Evolutionary conservation across 768 basidiomycete genomes (phyloP), one percentile per base, ranked within the genome.

Genomic region (Rhizopogon rudus): DNA sequence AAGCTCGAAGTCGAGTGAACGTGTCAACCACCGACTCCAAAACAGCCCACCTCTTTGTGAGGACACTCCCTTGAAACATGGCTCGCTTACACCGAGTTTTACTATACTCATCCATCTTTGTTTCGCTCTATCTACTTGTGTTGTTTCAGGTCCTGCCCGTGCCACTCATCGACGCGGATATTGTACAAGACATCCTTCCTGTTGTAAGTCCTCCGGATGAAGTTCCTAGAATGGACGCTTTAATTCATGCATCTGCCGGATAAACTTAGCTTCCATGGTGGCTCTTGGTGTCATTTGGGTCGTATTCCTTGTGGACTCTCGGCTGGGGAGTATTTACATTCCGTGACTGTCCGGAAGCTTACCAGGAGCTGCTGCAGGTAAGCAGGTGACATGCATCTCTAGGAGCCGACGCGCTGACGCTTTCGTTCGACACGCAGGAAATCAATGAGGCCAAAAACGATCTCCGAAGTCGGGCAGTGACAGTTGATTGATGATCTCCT

Each of bases 331-430:
- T 91, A 42, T 79, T 83, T 60, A 84, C 84, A 2, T 87, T 90
- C 62, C 73, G 81, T 62, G 90, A 92, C 61, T 88, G 88, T 65
- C 86, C 88, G 40, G 88, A 91, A 60, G 89, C 90, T 5, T 88
- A 91, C 60, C 75, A 79, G 12, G 86, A 88, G 66, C 68, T 91
- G 52, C 73, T 88, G 60, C 63, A 67, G 63, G 87, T 87, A 65
- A 71, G 81, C 74, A 44, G 10, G 12, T 8, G 20, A 49, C 41
- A 51, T 28, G 2, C n/a, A 3, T 52, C 22, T 2, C 13, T 12
- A n/a, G 25, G n/a, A n/a, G 1, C 5, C 7, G 31, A 4, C 29
- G 16, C n/a, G 16, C 6, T 41, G 17, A 39, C 12, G 9, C 1
- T 40, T 3, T 6, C 13, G 20, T 35, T n/a, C 3, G 16, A 31